Conservation (phyloP, 2,329 filamentous ascomycete genomes). For the Scorias spongiosa region DNA sequence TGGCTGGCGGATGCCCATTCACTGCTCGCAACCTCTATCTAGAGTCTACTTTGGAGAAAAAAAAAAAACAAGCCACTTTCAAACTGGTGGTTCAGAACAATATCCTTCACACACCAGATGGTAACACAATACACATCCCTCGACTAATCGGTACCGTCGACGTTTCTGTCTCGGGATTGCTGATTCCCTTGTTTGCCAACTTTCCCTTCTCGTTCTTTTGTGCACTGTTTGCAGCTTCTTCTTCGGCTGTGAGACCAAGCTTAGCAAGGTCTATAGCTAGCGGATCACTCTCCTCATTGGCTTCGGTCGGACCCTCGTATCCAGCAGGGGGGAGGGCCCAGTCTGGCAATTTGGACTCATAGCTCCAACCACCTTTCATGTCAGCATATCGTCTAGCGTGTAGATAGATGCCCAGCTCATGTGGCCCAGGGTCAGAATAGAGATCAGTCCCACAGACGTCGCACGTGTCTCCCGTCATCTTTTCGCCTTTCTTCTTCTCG, state of each 20-base stretch:
- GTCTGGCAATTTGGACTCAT: constrained; percentile 64
- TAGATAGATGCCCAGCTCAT: constrained; percentile 86
- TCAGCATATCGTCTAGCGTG: constrained; percentile 87
- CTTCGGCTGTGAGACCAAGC: constrained; percentile 13
- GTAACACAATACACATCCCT: neutral
- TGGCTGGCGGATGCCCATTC: too few relatives aligned
- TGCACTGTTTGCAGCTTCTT: constrained; percentile 3
- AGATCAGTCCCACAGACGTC: constrained; percentile 70
- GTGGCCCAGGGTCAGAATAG: constrained; percentile 79
- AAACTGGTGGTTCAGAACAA: too few relatives aligned
- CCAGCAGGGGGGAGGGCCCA: constrained; percentile 78
- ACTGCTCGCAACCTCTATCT: too few relatives aligned
- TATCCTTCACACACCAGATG: neutral
- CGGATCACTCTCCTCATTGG: constrained; percentile 36
- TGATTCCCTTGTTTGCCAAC: neutral
- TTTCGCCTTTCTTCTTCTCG: constrained; percentile 80
- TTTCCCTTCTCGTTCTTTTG: neutral
- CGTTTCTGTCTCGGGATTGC: neutral
- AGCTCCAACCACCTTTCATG: constrained; percentile 68
- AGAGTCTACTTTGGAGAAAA: too few relatives aligned
- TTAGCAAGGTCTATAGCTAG: constrained; percentile 28
- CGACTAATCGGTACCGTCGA: neutral
- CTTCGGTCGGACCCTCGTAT: constrained; percentile 53
- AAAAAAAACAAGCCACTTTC: too few relatives aligned
- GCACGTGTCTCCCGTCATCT: constrained; percentile 75